Evolutionary conservation across 129 eudicot genomes (phyloP), one percentile per base, ranked within the genome.

Genomic region (Centrapalus pauciflorus): DNA sequence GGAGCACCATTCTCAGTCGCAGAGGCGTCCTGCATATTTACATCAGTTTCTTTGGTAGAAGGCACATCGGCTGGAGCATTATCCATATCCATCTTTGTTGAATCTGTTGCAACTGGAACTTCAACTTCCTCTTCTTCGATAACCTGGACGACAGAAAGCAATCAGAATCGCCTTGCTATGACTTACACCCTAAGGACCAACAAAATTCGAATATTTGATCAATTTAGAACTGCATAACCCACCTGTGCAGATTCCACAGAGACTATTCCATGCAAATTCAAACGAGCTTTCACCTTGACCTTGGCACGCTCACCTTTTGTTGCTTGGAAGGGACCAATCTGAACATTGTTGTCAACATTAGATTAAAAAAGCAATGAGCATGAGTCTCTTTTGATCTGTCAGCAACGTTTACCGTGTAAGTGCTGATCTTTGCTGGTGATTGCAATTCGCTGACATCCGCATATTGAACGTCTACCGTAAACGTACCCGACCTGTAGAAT

Each of bases 321-420:
- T 4, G 91, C 76, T 76, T 88, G 87, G 64, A 93, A 88, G 5
- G 98, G 96, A 41, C 98, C 98, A 83, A 88, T 85, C 98, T 92
- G 82, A 46, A 45, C 55, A 55, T 6, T 67, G 70, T 4, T 35
- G 12, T 6, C 20, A 32, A 48, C 5, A 49, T 9, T 7, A 59
- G 45, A 24, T 16, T 16, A 45, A 28, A 19, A 21, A 28, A 13
- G 24, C 24, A 28, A 28, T 3, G 3, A 1, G 24, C 10, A 23
- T 4, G 25, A 4, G 17, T 74, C 16, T n/a, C 12, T 11, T 33
- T 17, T 2, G 12, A 64, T 26, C 5, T 16, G 16, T 14, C 20
- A 33, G 69, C 8, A 33, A 30, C 23, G 60, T 55, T 34, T 86
- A 93, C 98, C 81, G 95, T 93, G 65, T 88, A 86, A 3, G 95